Conservation (phyloP, 2,329 filamentous ascomycete species). For the Chrysosporium queenslandicum region DNA sequence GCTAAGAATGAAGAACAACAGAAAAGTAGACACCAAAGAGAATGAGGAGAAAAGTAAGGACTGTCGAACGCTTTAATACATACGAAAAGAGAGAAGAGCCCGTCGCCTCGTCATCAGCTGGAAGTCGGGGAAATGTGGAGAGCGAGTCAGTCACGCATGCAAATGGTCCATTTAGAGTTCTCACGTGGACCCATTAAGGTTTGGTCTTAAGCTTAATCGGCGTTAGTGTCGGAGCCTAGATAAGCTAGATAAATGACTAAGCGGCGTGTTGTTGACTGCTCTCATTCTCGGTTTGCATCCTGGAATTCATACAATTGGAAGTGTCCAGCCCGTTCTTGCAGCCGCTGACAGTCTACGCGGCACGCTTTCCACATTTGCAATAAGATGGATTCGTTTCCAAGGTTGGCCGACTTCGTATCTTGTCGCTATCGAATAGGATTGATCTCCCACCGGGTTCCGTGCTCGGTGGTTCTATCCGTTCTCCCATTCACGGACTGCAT, state of each 20-base stretch:
- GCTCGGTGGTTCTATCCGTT: too few species aligned
- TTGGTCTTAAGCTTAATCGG: not conserved
- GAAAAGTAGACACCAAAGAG: not conserved
- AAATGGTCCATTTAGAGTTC: not conserved
- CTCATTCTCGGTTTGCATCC: too few species aligned
- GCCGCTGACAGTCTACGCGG: too few species aligned
- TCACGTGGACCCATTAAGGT: slow-evolving; percentile 1
- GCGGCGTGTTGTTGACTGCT: not conserved
- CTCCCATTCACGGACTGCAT: too few species aligned
- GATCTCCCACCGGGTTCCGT: too few species aligned
- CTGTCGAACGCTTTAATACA: not conserved
- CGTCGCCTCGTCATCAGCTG: not conserved
- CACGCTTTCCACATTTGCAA: too few species aligned
- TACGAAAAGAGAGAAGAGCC: not conserved
- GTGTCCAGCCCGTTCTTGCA: too few species aligned
- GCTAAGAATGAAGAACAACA: not conserved
- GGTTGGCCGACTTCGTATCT: too few species aligned
- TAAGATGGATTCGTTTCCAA: too few species aligned
- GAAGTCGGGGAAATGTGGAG: not conserved
- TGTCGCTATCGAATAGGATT: not conserved
- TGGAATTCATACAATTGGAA: too few species aligned
- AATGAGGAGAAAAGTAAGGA: not conserved
- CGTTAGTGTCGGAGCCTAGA: not conserved
- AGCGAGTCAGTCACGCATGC: not conserved
- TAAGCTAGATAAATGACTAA: slow-evolving; percentile 2